phyloP scores from a whole-genome alignment of 2,329 filamentous ascomycete species.

The Penicillium fuscoglaucum region DNA sequence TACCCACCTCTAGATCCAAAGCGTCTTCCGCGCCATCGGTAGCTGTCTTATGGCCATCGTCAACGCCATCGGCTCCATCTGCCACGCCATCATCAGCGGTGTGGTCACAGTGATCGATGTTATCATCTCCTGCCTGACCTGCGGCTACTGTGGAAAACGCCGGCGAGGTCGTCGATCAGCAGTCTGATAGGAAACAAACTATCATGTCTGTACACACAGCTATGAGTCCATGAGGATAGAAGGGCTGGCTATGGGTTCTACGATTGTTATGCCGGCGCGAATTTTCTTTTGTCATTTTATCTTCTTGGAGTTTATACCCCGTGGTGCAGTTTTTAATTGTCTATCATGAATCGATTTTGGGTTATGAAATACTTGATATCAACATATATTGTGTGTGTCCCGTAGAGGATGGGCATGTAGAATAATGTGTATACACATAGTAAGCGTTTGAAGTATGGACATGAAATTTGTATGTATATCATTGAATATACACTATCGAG shows the following conservation, averaged over 20 bases:
- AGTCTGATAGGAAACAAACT: conserved; percentile 12
- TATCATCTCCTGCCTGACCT: conserved; percentile 64
- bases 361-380: neutral
- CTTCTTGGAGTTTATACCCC: conserved; percentile 9
- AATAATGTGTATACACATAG: neutral
- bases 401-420: neutral
- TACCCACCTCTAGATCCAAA: conserved; percentile 52
- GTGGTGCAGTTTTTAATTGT: neutral
- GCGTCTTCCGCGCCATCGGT: conserved; percentile 64
- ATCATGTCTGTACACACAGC: neutral
- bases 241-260: conserved; percentile 5
- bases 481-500: neutral
- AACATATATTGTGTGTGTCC: neutral
- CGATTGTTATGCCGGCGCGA: conserved; percentile 2
- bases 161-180: conserved; percentile 28
- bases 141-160: conserved; percentile 41
- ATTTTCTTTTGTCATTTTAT: neutral
- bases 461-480: neutral
- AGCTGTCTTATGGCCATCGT: conserved; percentile 67
- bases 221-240: neutral
- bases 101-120: conserved; percentile 65
- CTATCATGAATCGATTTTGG: neutral
- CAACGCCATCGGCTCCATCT: conserved; percentile 64
- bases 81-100: conserved; percentile 67
- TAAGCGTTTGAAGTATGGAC: neutral